Evolutionary conservation across 1,284 basidiomycete genomes (phyloP), one percentile per base, ranked within the genome.

Genomic region (Rhodotorula sp.): DNA sequence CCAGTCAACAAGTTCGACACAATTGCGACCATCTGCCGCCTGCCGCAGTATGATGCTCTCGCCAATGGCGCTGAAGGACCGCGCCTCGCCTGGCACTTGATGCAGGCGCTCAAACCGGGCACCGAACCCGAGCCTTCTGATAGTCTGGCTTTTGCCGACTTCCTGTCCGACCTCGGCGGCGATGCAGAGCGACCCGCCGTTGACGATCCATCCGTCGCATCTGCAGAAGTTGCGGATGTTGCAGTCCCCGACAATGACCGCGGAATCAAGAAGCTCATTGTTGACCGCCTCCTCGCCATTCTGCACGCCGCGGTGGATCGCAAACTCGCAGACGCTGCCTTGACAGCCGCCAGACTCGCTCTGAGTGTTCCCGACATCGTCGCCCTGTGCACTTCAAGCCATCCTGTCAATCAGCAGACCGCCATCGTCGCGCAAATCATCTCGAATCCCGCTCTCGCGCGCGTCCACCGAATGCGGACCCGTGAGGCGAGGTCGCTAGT

Each of bases 401-500:
- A 30, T 48, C 44, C 31, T 31, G 51, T 37, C n/a, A 24, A 15
- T 15, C 6, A 16, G 22, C 24, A 6, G 15, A 50, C 46, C 57
- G 46, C 58, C 10, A 6, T 64, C 30, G 62, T 65, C 20, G 44
- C 48, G 9, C 15, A 20, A 20, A 24, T 52, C 53, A 58, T 74
- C n/a, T 46, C 67, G 15, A 4, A 40, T 2, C 52, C 67, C 2
- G 44, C 48, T 22, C 61, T 73, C 4, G 64, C 51, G 2, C 72
- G 71, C 4, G 31, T 62, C 3, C 37, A 59, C 24, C 40, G 44
- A 9, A 40, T 57, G 10, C 61, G 68, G 18, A 24, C 4, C 2
- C 56, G 59, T 16, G 37, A 54, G 3, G 24, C 26, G 24, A 80
- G n/a, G 80, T 82, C 46, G 69, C 76, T n/a, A 24, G 76, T 76